A percentile compares a stretch with the other conserved stretches of the same genome.
Conservation (phyloP, 345 rosid genomes). For the Luvunga scandens region DNA sequence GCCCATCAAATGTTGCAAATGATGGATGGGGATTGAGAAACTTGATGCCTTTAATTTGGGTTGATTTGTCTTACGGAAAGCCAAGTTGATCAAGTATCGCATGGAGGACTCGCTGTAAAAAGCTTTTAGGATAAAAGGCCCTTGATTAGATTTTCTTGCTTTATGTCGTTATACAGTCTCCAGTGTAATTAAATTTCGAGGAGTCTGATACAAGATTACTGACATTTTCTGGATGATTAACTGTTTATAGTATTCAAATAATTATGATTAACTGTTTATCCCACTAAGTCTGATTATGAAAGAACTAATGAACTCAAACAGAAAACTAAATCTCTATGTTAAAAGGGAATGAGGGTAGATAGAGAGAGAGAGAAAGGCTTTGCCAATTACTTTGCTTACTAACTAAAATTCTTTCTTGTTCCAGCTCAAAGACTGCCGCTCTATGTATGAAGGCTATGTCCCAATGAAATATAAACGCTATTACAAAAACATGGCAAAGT, state of each 20-base stretch:
- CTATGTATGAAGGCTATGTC: conserved; percentile 79
- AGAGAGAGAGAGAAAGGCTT: not conserved
- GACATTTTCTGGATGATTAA: not conserved
- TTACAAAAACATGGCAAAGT: conserved; percentile 86
- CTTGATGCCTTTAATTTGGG: not conserved
- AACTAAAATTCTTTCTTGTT: conserved; percentile 24
- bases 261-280: not conserved
- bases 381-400: conserved; percentile 7
- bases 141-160: not conserved
- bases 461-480: conserved; percentile 94
- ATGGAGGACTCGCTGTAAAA: not conserved
- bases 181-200: not conserved
- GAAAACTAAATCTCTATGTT: not conserved
- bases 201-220: not conserved
- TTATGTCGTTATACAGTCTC: not conserved
- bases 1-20: not conserved
- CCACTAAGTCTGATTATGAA: not conserved
- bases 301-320: not conserved
- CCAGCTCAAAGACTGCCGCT: conserved; percentile 71
- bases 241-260: not conserved
- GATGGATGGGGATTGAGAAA: not conserved
- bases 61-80: not conserved
- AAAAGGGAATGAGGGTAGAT: not conserved
- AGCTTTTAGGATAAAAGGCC: not conserved
- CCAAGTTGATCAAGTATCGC: not conserved